These are phyloP conservation scores for Monilinia vaccinii-corymbosi DNA, from an alignment of 2,329 filamentous ascomycete genomes.

Conservation along the genomic window DNA sequence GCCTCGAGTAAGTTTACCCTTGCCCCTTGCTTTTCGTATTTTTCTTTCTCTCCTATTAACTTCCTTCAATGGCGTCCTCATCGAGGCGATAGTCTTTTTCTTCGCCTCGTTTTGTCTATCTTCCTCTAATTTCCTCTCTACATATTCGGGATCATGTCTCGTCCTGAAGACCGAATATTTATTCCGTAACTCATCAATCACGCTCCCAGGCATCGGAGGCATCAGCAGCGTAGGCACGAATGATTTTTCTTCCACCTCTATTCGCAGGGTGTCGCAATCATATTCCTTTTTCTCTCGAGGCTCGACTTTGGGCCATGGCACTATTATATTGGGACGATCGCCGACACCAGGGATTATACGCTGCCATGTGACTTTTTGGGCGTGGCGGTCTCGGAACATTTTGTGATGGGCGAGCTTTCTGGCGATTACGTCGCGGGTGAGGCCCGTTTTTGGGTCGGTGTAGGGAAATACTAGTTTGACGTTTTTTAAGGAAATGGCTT, in stretches of 20 bases:
- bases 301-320: slow-evolving; percentile 64
- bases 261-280: slow-evolving; percentile 62
- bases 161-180: slow-evolving; percentile 76
- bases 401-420: slow-evolving; percentile 53
- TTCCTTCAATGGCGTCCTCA: slow-evolving; percentile 29
- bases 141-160: slow-evolving; percentile 66
- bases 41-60: slow-evolving; percentile 24
- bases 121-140: slow-evolving; percentile 53
- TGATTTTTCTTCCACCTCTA: slow-evolving; percentile 63
- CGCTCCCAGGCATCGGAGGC: slow-evolving; percentile 66
- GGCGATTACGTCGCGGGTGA: slow-evolving; percentile 66
- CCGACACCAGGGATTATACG: slow-evolving; percentile 54
- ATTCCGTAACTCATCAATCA: slow-evolving; percentile 80
- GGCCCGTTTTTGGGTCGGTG: slow-evolving; percentile 53
- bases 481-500: slow-evolving; percentile 52
- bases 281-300: slow-evolving; percentile 44
- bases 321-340: slow-evolving; percentile 49
- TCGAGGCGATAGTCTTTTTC: slow-evolving; percentile 21
- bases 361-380: slow-evolving; percentile 40
- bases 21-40: slow-evolving; percentile 25
- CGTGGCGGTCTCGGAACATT: slow-evolving; percentile 41
- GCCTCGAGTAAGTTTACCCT: slow-evolving; percentile 23
- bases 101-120: slow-evolving; percentile 37
- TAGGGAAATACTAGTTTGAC: slow-evolving; percentile 77
- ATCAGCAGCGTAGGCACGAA: slow-evolving; percentile 70